phyloP scores from a whole-genome alignment of 768 basidiomycete genomes.

The Gloeostereum incarnatum region DNA sequence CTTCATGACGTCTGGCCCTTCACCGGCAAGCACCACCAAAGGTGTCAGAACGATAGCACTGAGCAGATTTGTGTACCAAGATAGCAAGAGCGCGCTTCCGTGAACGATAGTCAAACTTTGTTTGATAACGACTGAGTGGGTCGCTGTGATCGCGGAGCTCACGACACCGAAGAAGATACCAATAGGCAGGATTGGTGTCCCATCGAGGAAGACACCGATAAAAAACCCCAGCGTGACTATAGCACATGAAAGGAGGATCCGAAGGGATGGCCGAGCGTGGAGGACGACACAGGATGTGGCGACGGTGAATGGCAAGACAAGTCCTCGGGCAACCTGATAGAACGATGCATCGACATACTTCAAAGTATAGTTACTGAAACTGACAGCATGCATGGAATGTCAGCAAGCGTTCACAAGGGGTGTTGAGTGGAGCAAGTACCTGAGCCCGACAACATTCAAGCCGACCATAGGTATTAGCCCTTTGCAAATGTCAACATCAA shows the following conservation, averaged over 20 bases:
- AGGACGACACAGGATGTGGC: conserved; percentile 76
- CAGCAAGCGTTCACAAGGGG: neutral
- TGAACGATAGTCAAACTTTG: conserved; percentile 70
- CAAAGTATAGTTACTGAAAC: conserved; percentile 84
- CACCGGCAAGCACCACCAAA: conserved; percentile 65
- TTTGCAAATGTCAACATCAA: conserved; percentile 58
- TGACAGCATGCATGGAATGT: conserved; percentile 15
- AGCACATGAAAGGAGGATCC: conserved; percentile 65
- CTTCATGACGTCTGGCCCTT: conserved; percentile 51
- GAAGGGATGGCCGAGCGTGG: conserved; percentile 63
- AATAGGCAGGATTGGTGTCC: conserved; percentile 41
- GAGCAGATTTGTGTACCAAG: conserved; percentile 88
- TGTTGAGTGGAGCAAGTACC: conserved; percentile 29
- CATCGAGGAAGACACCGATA: conserved; percentile 77
- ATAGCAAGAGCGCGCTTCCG: conserved; percentile 76
- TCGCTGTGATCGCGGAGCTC: conserved; percentile 78
- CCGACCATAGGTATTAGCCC: conserved; percentile 68
- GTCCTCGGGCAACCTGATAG: conserved; percentile 91
- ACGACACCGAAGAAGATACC: conserved; percentile 79
- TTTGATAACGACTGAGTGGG: conserved; percentile 94
- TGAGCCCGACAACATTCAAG: conserved; percentile 77
- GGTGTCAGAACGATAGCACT: conserved; percentile 70
- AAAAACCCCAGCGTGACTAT: conserved; percentile 92
- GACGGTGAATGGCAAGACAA: conserved; percentile 92
- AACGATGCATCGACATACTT: conserved; percentile 94